Conservation (phyloP, 768 basidiomycete genomes). For the Daedalea quercina region DNA sequence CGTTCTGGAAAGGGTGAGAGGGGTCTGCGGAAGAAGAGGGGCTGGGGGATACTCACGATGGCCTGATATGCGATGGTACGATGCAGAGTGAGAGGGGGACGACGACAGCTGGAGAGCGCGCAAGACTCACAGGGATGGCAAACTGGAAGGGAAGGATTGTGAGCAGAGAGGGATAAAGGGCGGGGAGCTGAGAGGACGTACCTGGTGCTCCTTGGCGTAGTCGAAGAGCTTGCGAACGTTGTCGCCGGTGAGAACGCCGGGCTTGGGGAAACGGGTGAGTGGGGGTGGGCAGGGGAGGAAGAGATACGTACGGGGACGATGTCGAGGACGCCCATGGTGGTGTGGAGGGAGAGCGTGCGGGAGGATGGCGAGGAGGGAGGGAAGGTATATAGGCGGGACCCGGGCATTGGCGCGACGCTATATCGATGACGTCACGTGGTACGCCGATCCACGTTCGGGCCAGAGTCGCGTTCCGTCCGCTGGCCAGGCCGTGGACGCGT, state of each 20-base stretch:
- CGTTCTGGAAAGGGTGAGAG: slow-evolving; percentile 53
- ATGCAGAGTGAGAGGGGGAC: not conserved
- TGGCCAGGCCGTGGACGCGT: too few relatives aligned
- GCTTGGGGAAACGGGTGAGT: slow-evolving; percentile 40
- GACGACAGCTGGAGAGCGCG: not conserved
- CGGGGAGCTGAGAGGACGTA: slow-evolving; percentile 26
- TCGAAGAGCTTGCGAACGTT: slow-evolving; percentile 93
- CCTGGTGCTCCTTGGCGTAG: slow-evolving; percentile 86
- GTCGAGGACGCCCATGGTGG: slow-evolving; percentile 72
- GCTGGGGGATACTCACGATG: slow-evolving; percentile 46
- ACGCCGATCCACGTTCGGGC: too few relatives aligned
- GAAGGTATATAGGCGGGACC: not conserved
- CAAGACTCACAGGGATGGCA: slow-evolving; percentile 70
- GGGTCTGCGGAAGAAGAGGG: not conserved
- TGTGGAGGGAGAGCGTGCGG: not conserved
- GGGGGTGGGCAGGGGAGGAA: not conserved
- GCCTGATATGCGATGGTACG: slow-evolving; percentile 37
- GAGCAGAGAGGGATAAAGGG: not conserved
- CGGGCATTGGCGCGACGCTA: not conserved
- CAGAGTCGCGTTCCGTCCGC: too few relatives aligned
- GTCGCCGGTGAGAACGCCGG: slow-evolving; percentile 93
- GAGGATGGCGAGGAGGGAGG: not conserved
- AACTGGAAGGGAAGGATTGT: slow-evolving; percentile 39
- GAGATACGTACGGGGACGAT: slow-evolving; percentile 65
- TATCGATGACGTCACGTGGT: too few relatives aligned